A percentile compares a stretch with the other conserved stretches of the same genome.
These are phyloP conservation scores for Rubia peregrina DNA, from an alignment of 305 asterid species.

Conservation along the genomic window DNA sequence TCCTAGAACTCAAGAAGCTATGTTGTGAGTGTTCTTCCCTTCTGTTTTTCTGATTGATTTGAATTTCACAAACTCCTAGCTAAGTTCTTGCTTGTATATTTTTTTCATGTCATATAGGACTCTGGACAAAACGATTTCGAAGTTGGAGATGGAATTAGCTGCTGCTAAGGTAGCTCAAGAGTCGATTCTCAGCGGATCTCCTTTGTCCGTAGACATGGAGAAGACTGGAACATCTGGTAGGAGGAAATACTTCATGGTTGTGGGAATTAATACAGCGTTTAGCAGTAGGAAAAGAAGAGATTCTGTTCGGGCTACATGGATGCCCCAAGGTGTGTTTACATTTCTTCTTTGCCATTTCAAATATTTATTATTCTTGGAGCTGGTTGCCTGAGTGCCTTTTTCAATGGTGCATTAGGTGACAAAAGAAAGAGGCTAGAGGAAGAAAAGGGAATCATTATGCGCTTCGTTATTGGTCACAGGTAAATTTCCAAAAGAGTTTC, in stretches of 20 bases:
- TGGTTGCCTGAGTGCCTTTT: conserved; percentile 8
- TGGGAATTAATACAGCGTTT: conserved; percentile 83
- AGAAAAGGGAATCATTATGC: conserved; percentile 81
- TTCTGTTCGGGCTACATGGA: conserved; percentile 89
- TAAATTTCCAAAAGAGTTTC: conserved; percentile 14
- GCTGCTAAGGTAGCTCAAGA: conserved; percentile 77
- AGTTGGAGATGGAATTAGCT: conserved; percentile 74
- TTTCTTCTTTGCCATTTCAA: neutral
- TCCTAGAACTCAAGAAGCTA: conserved; percentile 44
- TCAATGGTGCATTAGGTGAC: conserved; percentile 45
- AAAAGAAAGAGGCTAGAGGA: conserved; percentile 55
- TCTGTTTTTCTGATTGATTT: conserved; percentile 3
- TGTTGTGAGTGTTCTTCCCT: conserved; percentile 40
- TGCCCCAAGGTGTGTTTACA: conserved; percentile 65
- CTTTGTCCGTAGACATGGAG: conserved; percentile 42
- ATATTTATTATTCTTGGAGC: conserved; percentile 4
- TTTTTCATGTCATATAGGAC: conserved; percentile 32
- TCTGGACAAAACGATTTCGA: conserved; percentile 67
- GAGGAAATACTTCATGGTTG: conserved; percentile 66
- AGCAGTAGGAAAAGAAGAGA: conserved; percentile 90
- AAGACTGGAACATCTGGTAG: conserved; percentile 27
- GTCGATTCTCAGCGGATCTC: conserved; percentile 62
- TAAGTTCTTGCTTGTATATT: neutral
- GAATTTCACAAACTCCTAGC: neutral
- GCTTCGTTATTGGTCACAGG: conserved; percentile 95